Base-by-base conservation (phyloP, 2,329 filamentous ascomycete species). In the Metarhizium sp. region DNA sequence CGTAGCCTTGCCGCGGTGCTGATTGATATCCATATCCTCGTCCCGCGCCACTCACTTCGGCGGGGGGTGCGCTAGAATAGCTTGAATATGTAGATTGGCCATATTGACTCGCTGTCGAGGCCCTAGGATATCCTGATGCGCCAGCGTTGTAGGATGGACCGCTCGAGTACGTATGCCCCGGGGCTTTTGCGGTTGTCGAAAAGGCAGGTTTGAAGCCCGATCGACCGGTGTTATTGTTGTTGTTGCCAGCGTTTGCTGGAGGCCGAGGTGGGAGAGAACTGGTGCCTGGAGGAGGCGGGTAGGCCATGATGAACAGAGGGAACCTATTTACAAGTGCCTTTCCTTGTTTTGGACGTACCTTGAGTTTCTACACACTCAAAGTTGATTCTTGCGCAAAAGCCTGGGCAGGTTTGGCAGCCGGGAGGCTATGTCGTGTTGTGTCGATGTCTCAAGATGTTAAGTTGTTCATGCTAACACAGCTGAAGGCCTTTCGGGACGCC, bases 251-350 rank as follows among this genome's bases (percentile, higher is more conserved):
- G 59, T 84, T 76, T 53, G 84, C 81, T 46, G 89, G 88, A 59
- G 89, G 90, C 63, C 88, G 86, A 59, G 89, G 84, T 61, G 90
- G 90, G 43, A 95, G 86, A 63, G 69, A 71, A 66, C 61, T 71
- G 65, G 74, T 71, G 65, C 88, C 88, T 90, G 89, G 87, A 87
- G 87, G 87, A 69, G 86, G 86, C 74, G 88, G 86, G 80, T 90
- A 90, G 74, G 88, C 86, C 89, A 92, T 92, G 80, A 84, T 85
- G 81, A 84, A 84, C 74, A 78, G 73, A 65, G 61, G 60, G 62
- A 56, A 59, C 51, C 55, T 59, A 53, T 54, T 60, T 58, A 46
- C 43, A 50, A 47, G 34, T 46, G 48, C 40, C 18, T 55, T 48
- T 30, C 43, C 34, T 51, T 51, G 32, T 48, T 60, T 45, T 57